Conservation (phyloP, 169 alveolate genomes). For the Plasmodium falciparum region DNA sequence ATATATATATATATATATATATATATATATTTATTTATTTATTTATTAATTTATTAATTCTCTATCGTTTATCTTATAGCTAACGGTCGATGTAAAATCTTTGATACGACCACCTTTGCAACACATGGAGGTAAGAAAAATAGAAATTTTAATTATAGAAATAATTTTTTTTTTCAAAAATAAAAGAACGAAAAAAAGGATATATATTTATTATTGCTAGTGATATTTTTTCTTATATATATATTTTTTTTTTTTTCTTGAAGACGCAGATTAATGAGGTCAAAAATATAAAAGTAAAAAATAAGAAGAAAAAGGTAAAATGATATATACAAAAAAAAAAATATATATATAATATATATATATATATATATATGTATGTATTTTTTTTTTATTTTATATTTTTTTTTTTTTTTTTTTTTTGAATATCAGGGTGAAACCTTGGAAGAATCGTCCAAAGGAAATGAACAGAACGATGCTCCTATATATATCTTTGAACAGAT, state of each 20-base stretch:
- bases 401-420: conserved; percentile 2
- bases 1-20: conserved; percentile 1
- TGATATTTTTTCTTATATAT: background rate
- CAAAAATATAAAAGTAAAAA: background rate
- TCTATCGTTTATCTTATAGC: conserved; percentile 24
- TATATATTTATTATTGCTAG: too few relatives aligned
- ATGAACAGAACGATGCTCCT: conserved; percentile 44
- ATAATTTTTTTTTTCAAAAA: too few relatives aligned
- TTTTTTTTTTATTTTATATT: background rate
- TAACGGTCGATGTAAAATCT: conserved; percentile 38
- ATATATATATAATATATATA: background rate
- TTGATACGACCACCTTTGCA: conserved; percentile 38
- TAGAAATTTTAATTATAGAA: background rate
- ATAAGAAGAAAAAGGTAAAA: background rate
- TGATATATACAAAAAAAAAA: background rate
- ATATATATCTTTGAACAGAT: conserved; percentile 66
- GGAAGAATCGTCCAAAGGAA: background rate
- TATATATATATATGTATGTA: background rate
- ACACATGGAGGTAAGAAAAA: conserved; percentile 29
- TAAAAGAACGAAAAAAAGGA: too few relatives aligned
- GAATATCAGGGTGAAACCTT: conserved; percentile 11
- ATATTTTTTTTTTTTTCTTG: background rate
- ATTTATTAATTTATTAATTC: background rate
- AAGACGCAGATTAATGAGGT: background rate
- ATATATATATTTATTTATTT: background rate